phyloP scores from a whole-genome alignment of 2,329 filamentous ascomycete species.

The Colletotrichum sojae region DNA sequence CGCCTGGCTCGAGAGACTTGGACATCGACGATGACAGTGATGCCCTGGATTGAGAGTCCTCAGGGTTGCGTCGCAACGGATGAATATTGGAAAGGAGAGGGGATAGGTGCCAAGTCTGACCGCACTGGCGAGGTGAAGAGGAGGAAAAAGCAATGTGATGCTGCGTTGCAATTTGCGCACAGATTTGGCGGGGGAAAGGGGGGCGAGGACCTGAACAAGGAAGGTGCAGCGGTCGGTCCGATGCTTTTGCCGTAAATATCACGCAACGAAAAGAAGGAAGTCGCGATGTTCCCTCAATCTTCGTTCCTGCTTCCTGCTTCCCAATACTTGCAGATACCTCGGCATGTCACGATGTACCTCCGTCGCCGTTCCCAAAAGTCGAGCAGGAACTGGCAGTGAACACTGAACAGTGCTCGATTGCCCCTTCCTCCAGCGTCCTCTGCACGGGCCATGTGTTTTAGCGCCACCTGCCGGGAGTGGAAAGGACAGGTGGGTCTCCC shows the following conservation, averaged over 20 bases:
- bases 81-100: too few relatives aligned
- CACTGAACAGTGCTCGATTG: too few relatives aligned
- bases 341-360: too few relatives aligned
- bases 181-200: too few relatives aligned
- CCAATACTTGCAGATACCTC: background rate
- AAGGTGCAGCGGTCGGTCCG: background rate
- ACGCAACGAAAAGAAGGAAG: constrained; percentile 1
- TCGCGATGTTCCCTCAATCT: background rate
- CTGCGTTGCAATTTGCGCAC: background rate
- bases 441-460: constrained; percentile 2
- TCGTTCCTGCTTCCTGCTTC: background rate
- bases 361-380: too few relatives aligned
- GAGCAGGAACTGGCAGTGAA: too few relatives aligned
- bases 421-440: too few relatives aligned
- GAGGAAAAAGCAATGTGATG: background rate
- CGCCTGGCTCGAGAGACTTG: too few relatives aligned
- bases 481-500: background rate
- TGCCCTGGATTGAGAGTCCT: too few relatives aligned
- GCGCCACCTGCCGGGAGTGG: background rate
- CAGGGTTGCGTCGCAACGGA: too few relatives aligned
- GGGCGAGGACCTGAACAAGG: background rate
- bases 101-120: too few relatives aligned
- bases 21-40: too few relatives aligned
- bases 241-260: background rate
- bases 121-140: background rate